A percentile compares a stretch with the other conserved stretches of the same genome.
phyloP scores from a whole-genome alignment of 1,139 yeast genomes.

The Geotrichum europaeum region DNA sequence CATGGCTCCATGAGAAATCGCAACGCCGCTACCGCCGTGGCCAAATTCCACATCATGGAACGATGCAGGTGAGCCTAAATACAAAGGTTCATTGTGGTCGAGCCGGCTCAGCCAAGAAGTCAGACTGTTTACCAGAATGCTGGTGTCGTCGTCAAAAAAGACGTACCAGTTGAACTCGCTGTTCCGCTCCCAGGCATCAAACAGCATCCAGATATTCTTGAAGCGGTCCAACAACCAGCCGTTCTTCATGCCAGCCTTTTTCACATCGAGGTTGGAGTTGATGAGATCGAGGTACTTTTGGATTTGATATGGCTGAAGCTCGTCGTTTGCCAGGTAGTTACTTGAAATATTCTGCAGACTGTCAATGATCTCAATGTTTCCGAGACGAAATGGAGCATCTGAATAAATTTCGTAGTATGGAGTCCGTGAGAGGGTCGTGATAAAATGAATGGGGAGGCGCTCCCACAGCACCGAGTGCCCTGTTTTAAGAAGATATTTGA shows the following conservation, averaged over 20 bases:
- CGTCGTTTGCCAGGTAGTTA: slow-evolving; percentile 21
- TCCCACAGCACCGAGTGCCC: slow-evolving; percentile 37
- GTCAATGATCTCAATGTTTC: slow-evolving; percentile 33
- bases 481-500: slow-evolving; percentile 35
- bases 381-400: slow-evolving; percentile 32
- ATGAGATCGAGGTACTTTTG: slow-evolving; percentile 26
- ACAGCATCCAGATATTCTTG: slow-evolving; percentile 38
- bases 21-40: slow-evolving; percentile 38
- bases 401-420: slow-evolving; percentile 35
- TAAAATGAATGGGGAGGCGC: slow-evolving; percentile 36
- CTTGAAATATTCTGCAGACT: slow-evolving; percentile 30
- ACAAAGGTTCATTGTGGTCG: slow-evolving; percentile 27
- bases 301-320: slow-evolving; percentile 30
- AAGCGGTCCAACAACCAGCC: slow-evolving; percentile 38
- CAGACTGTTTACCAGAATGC: slow-evolving; percentile 29
- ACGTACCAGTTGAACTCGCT: slow-evolving; percentile 35
- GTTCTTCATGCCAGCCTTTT: slow-evolving; percentile 12
- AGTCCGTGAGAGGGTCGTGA: slow-evolving; percentile 33
- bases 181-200: slow-evolving; percentile 34
- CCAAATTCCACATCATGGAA: slow-evolving; percentile 29
- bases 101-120: slow-evolving; percentile 25
- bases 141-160: slow-evolving; percentile 37
- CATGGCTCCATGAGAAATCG: slow-evolving; percentile 34
- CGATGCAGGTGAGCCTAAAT: slow-evolving; percentile 31
- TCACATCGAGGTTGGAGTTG: slow-evolving; percentile 20